Evolutionary conservation across 495 filamentous ascomycete genomes (phyloP).

Genomic region (Hypoxylon fragiforme): DNA sequence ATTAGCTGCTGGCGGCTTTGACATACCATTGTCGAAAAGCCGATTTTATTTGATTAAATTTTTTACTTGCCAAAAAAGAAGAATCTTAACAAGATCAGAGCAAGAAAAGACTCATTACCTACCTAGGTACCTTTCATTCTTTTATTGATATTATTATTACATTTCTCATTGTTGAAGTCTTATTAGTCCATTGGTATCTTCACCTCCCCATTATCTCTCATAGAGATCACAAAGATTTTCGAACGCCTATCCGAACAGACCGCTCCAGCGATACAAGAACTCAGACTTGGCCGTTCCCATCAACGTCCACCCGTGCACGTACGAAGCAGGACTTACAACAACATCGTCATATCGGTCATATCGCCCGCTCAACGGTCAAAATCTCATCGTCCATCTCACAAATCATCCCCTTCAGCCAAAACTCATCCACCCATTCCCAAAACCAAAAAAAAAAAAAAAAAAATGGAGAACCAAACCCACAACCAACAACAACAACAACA

Average conservation of each 20-base stretch:
- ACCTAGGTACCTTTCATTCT: constrained; percentile 6
- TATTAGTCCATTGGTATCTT: constrained; percentile 1
- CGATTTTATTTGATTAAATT: constrained; percentile 4
- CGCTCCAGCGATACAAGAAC: no score
- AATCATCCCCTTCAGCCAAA: no score
- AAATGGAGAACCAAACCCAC: constrained; percentile 30
- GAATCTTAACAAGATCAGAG: constrained; percentile 1
- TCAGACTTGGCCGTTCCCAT: no score
- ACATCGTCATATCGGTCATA: no score
- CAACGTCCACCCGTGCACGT: no score
- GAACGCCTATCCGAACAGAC: no score
- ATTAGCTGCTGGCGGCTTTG: constrained; percentile 42
- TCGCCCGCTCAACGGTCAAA: no score
- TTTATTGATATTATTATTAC: not conserved
- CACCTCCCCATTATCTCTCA: not conserved
- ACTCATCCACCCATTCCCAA: no score
- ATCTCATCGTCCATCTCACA: no score
- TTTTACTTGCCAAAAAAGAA: constrained; percentile 2
- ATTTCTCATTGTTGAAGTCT: not conserved
- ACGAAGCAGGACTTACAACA: no score
- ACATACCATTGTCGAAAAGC: constrained; percentile 32
- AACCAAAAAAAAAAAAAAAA: no score
- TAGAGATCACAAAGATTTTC: not conserved
- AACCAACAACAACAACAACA: constrained; percentile 15
- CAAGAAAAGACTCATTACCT: not conserved